Percentiles rank a stretch among this genome's conserved stretches.
Conservation (phyloP, 768 basidiomycete genomes). For the Mycena metata region DNA sequence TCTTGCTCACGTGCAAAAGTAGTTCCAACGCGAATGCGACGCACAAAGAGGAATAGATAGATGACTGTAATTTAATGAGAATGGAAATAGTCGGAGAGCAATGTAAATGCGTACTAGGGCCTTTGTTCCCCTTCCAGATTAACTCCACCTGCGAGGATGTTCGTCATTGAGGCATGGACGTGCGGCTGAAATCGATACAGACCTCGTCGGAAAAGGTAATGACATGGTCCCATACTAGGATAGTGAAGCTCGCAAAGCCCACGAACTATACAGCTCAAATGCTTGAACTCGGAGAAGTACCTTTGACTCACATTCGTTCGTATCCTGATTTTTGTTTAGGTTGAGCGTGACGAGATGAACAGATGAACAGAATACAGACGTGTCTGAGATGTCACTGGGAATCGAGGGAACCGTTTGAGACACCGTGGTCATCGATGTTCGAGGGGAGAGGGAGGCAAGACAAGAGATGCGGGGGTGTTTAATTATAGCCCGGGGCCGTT, state of each 20-base stretch:
- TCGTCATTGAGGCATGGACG: background rate
- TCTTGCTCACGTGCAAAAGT: background rate
- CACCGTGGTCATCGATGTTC: background rate
- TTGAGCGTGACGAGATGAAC: background rate
- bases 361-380: conserved; percentile 20
- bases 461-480: conserved; percentile 12
- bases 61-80: conserved; percentile 39
- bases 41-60: conserved; percentile 52
- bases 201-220: conserved; percentile 51
- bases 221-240: conserved; percentile 53
- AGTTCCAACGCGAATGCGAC: conserved; percentile 6
- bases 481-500: conserved; percentile 16
- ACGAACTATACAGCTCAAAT: conserved; percentile 42
- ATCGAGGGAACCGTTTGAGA: conserved; percentile 16
- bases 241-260: conserved; percentile 50
- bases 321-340: conserved; percentile 19
- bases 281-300: background rate
- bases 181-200: background rate
- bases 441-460: background rate
- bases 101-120: conserved; percentile 44
- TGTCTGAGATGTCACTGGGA: conserved; percentile 27
- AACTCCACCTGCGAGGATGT: conserved; percentile 43
- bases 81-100: background rate
- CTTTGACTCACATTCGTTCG: conserved; percentile 32
- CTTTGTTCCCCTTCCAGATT: conserved; percentile 51